Evolutionary conservation across 768 basidiomycete genomes (phyloP), one percentile per base, ranked within the genome.

Genomic region (Tulasnella sp.): DNA sequence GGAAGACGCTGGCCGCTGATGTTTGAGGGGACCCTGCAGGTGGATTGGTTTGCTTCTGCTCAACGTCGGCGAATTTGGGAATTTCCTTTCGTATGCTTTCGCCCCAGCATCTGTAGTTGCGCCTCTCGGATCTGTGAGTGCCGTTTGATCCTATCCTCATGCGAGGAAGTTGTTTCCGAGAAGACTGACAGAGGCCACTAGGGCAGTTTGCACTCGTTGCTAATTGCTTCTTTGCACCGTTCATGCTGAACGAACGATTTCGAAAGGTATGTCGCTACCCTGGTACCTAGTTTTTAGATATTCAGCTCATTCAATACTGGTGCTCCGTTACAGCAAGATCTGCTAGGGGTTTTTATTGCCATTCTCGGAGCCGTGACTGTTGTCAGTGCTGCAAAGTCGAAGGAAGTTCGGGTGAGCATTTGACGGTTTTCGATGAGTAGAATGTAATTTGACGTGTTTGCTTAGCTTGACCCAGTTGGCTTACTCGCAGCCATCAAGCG

Each of bases 81-180:
- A 97, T 68, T 97, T 96, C 67, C 84, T 84, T 49, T 88, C 88
- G 0, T 94, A 94, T 63, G 91, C 84, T 0, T 94, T 79, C 71
- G 90, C 90, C 21, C 91, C 91, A 8, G 90, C 91, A 4, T 90
- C 88, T n/a, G 74, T 94, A 3, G 92, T 97, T 11, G 93, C 95
- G 0, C 95, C 95, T 27, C 76, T 98, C 10, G 95, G 95, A n/a
- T 93, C 90, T 47, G 93, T 95, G 65, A 73, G 83, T 72, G 44
- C 64, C 15, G 65, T 61, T 23, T 30, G n/a, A 51, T 19, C 7
- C 26, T 53, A 0, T 7, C 4, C 1, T 9, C 21, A 1, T 13
- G 42, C 11, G n/a, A n/a, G n/a, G n/a, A n/a, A n/a, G n/a, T n/a
- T n/a, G n/a, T n/a, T n/a, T n/a, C n/a, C n/a, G n/a, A 48, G 11